These are phyloP conservation scores for Posidonia australis DNA, from an alignment of 106 monocot species.

Conservation along the genomic window DNA sequence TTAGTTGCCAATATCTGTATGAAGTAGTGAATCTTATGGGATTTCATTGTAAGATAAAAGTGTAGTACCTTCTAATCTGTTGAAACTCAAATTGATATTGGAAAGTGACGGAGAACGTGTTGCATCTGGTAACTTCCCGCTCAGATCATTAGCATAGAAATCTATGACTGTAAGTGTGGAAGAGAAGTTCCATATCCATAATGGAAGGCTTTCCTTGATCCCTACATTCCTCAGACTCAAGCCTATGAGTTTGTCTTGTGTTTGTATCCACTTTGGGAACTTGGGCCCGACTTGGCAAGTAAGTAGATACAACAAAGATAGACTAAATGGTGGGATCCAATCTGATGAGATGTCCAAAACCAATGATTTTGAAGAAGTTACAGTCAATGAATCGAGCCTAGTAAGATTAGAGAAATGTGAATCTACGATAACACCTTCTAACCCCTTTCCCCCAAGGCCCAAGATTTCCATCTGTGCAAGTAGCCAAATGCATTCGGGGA, in stretches of 20 bases:
- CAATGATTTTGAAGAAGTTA: conserved; percentile 17
- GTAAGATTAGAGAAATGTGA: conserved; percentile 20
- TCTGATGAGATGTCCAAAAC: neutral
- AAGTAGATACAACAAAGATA: neutral
- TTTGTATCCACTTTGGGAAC: conserved; percentile 15
- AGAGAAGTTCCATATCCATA: conserved; percentile 26
- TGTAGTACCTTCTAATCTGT: no score
- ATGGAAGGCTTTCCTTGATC: conserved; percentile 11
- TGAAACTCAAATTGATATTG: neutral
- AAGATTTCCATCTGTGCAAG: neutral
- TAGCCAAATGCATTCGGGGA: neutral
- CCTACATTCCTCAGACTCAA: conserved; percentile 10
- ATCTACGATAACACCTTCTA: conserved; percentile 35
- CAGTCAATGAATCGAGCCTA: neutral
- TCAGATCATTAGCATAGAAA: neutral
- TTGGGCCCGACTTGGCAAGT: neutral
- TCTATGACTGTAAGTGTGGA: neutral
- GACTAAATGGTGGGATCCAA: no score
- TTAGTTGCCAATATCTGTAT: no score
- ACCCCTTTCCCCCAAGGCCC: conserved; percentile 5
- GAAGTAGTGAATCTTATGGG: no score
- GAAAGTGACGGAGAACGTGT: neutral
- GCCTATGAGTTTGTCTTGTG: conserved; percentile 5
- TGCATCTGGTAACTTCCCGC: neutral
- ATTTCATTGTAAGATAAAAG: no score